Conservation (phyloP, 148 eudicot genomes). For the Amaranthus hypochondriacus region DNA sequence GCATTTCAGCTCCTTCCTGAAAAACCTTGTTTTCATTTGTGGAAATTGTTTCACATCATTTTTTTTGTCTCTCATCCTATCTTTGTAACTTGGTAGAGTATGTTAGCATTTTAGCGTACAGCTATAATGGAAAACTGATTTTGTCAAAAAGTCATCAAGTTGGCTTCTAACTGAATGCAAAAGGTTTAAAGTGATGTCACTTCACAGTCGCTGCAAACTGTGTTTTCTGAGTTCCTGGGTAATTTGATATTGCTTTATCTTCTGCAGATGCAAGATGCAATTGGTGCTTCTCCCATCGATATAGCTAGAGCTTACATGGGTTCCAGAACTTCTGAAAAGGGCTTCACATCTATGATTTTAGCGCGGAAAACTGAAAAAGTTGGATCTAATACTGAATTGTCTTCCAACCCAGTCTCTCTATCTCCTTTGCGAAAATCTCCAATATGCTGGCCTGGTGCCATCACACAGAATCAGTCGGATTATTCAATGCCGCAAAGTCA, state of each 20-base stretch:
- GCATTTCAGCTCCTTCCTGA: neutral
- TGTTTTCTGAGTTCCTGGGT: neutral
- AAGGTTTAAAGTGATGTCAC: slow-evolving; percentile 24
- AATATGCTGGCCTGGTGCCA: slow-evolving; percentile 83
- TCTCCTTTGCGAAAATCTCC: slow-evolving; percentile 58
- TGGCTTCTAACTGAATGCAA: slow-evolving; percentile 27
- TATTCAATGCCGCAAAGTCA: slow-evolving; percentile 57
- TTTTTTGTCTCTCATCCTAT: neutral
- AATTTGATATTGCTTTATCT: neutral
- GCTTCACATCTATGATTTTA: slow-evolving; percentile 31
- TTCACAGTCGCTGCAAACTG: slow-evolving; percentile 13
- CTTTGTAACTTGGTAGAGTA: slow-evolving; percentile 23
- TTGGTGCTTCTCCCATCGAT: slow-evolving; percentile 81
- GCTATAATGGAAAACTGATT: slow-evolving; percentile 21
- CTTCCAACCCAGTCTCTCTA: slow-evolving; percentile 36
- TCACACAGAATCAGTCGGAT: slow-evolving; percentile 52
- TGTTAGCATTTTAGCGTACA: slow-evolving; percentile 25
- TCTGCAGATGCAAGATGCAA: slow-evolving; percentile 50
- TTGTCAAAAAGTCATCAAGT: slow-evolving; percentile 27
- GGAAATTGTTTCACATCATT: neutral
- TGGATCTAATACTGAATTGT: slow-evolving; percentile 30
- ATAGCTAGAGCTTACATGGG: slow-evolving; percentile 93
- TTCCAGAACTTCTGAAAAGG: slow-evolving; percentile 49
- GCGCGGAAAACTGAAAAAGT: slow-evolving; percentile 31
- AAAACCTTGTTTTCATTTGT: neutral